Base-by-base conservation (phyloP, 225 moss, liverwort and hornwort species). In the Bryoerythrophyllum caledonicum region DNA sequence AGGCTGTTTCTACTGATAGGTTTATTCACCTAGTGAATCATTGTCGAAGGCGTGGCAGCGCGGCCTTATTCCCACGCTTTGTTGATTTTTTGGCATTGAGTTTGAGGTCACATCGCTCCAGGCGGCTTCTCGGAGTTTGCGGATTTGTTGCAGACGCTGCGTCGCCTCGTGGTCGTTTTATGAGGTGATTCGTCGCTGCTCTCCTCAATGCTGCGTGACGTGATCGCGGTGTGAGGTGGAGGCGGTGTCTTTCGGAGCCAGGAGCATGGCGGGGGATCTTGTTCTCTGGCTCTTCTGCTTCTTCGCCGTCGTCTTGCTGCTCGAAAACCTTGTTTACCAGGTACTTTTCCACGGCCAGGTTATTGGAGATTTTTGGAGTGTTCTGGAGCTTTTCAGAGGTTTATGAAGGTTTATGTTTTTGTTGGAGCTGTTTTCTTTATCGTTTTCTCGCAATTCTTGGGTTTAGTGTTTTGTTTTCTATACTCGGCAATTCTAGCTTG, bases 291-390 rank as follows among this genome's bases (percentile, higher is more conserved):
- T 96, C 69, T 8, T 72, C 43, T 84, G 91, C 74, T 94, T 94
- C 79, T 86, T 96, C 32, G 73, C 80, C 26, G 91, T 90, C 48
- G 90, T 86, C 16, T 82, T 68, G 19, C 85, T 94, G 53, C 73
- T 96, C 11, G 92, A 92, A 21, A 87, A 94, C 20, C 88, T 96
- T 44, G 88, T 94, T 26, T 96, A 92, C 68, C 90, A 96, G 91
- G 95, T 91, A 72, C 24, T 7, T 5, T 46, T 30, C 35, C 17
- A 16, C 21, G 12, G 7, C 48, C 34, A 8, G 54, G 54, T 55
- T 55, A 55, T 55, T 55, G 54, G 54, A 23, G 54, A 7, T 64
- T 40, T 40, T 2, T 19, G 38, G 21, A 38, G 21, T 1, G 10
- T 26, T 14, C 5, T 56, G 56, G 24, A 56, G 23, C 1, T 62